phyloP scores from a whole-genome alignment of 116 monocot species.

The Iris pallida region DNA sequence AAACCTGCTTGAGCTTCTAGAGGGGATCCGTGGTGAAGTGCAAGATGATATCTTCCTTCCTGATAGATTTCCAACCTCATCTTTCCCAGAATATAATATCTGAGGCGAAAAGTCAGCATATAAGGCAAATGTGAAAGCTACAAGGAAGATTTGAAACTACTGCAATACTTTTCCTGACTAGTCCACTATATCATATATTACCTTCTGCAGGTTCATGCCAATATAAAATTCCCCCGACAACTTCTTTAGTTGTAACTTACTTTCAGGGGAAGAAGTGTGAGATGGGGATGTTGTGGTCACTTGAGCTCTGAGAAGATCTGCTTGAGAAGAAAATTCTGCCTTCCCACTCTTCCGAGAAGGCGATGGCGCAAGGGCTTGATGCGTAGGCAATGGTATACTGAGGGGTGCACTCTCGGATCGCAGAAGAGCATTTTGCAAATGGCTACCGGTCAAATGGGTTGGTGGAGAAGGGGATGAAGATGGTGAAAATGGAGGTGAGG shows the following conservation, averaged over 20 bases:
- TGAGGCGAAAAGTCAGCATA: conserved; percentile 1
- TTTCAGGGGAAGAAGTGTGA: conserved; percentile 19
- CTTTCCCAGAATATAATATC: conserved; percentile 27
- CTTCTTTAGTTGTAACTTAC: conserved; percentile 24
- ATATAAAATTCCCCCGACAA: conserved; percentile 11
- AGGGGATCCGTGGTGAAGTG: conserved; percentile 14
- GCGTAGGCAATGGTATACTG: conserved; percentile 7
- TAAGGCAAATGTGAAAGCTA: not conserved
- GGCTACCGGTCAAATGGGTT: conserved; percentile 1
- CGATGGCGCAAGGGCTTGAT: conserved; percentile 18
- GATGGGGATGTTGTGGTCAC: conserved; percentile 13
- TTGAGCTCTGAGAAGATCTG: conserved; percentile 16
- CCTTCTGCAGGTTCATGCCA: conserved; percentile 33
- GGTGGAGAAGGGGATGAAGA: conserved; percentile 43
- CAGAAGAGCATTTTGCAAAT: conserved; percentile 23
- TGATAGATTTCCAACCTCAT: conserved; percentile 24
- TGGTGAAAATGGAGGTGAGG: conserved; percentile 45
- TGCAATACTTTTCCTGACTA: not conserved
- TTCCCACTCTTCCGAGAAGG: conserved; percentile 29
- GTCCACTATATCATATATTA: conserved; percentile 13
- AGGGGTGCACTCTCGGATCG: conserved; percentile 29
- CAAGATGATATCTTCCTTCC: conserved; percentile 21
- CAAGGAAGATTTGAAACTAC: not conserved
- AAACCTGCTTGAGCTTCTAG: conserved; percentile 34
- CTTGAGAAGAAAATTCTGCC: conserved; percentile 8